Base-by-base conservation (phyloP, 768 basidiomycete species). In the Tylopilus sp. region DNA sequence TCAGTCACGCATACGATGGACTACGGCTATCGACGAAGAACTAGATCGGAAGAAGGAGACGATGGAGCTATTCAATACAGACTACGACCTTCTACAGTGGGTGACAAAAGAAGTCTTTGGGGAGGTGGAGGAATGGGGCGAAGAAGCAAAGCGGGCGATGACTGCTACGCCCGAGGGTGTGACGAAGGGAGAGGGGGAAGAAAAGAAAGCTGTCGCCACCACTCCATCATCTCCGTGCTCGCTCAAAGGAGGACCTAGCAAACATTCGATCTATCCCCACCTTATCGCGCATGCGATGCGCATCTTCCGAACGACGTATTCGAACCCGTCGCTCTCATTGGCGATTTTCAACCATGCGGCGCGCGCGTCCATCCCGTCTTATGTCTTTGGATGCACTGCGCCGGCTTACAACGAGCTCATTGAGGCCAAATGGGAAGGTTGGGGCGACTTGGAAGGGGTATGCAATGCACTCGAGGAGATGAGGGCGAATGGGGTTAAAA, bases 341-440 rank as follows among this genome's bases (percentile, higher is more conserved):
- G 78, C 86, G 19, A 78, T 96, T 24, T 98, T 97, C 73, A 76
- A 86, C 45, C 79, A 93, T 66, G 89, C 92, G 0, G 81, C 85
- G 36, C 78, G 79, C 36, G 79, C 85, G 4, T 91, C 89, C 2
- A 80, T 87, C 45, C 77, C 85, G 5, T 92, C 88, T 6, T 98
- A 91, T 68, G 86, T 95, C 28, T 86, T 86, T 61, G 95, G 94
- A 3, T 98, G 95, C 70, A 87, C 90, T 11, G 89, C 93, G 0
- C 78, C 78, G 11, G 88, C 86, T 1, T 97, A 96, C 71, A 92
- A 94, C 68, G 92, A 96, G 65, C 77, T 94, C 19, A 81, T 98
- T 25, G 76, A 82, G 62, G 92, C 89, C n/a, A 82, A 83, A 19
- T 98, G 95, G 95, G 71, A 74, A 9, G 82, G 78, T 50, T 91